Conservation (phyloP, 2,329 filamentous ascomycete genomes). For the Neonectria punicea region DNA sequence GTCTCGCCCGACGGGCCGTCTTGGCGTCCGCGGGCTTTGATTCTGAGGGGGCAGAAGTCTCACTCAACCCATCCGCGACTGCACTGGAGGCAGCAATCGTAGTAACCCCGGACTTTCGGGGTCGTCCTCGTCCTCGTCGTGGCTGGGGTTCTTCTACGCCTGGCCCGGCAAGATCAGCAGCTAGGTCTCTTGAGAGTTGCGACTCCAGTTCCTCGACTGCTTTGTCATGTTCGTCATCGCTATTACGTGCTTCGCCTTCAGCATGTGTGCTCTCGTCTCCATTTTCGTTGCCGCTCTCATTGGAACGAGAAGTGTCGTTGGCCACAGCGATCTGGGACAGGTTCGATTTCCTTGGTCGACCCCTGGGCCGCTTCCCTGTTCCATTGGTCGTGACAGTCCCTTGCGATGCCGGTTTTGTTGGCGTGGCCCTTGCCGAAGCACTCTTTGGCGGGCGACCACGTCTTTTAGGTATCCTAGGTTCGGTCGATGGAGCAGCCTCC, state of each 20-base stretch:
- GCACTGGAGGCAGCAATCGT: constrained; percentile 36
- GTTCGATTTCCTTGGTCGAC: constrained; percentile 43
- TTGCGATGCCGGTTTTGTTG: constrained; percentile 6
- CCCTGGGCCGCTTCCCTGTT: constrained; percentile 37
- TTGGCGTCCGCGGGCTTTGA: constrained; percentile 18
- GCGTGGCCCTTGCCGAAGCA: constrained; percentile 7
- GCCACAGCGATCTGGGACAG: constrained; percentile 27
- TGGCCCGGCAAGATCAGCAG: constrained; percentile 10
- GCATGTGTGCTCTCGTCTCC: neutral
- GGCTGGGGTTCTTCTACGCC: constrained; percentile 7
- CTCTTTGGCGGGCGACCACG: constrained; percentile 49
- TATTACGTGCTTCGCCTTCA: constrained; percentile 10
- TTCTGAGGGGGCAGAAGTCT: neutral
- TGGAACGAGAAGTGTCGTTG: constrained; percentile 9
- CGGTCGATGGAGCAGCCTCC: constrained; percentile 10
- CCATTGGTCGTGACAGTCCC: constrained; percentile 8
- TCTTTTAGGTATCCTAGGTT: constrained; percentile 33
- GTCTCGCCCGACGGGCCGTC: constrained; percentile 39
- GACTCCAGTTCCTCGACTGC: constrained; percentile 31
- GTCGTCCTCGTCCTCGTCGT: constrained; percentile 41
- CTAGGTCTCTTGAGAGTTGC: constrained; percentile 31
- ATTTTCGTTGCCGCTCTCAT: constrained; percentile 4
- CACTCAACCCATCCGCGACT: neutral
- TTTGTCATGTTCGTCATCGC: constrained; percentile 31
- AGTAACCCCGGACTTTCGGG: constrained; percentile 42